These are phyloP conservation scores for Xylariaceae sp. DNA, from an alignment of 2,329 filamentous ascomycete species.

Conservation along the genomic window DNA sequence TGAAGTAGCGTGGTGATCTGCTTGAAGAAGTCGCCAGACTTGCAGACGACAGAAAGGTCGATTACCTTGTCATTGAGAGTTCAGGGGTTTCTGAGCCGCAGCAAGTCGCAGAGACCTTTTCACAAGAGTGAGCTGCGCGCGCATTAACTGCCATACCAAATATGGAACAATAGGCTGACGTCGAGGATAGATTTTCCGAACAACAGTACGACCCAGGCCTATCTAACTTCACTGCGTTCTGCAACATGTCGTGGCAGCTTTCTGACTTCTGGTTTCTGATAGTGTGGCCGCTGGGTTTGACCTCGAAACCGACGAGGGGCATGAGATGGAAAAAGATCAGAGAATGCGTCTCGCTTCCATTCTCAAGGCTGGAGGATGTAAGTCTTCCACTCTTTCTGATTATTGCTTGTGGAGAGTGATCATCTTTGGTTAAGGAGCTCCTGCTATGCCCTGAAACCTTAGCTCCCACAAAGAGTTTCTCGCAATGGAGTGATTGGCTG, in stretches of 20 bases:
- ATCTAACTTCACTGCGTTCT: too few species aligned
- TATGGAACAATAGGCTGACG: too few species aligned
- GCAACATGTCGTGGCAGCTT: too few species aligned
- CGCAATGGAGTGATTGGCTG: too few species aligned
- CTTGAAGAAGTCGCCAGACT: constrained; percentile 65
- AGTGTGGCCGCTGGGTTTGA: constrained; percentile 25
- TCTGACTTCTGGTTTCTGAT: too few species aligned
- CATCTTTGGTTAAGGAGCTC: too few species aligned
- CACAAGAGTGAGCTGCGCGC: constrained; percentile 52
- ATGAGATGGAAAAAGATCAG: constrained; percentile 22
- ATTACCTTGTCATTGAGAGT: constrained; percentile 40
- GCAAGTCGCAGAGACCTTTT: constrained; percentile 21
- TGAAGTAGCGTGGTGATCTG: constrained; percentile 64
- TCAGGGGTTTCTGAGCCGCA: constrained; percentile 18
- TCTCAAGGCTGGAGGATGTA: constrained; percentile 54
- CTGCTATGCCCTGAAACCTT: too few species aligned
- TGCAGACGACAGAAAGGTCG: constrained; percentile 58
- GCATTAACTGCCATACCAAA: constrained; percentile 47
- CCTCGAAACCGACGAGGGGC: constrained; percentile 26
- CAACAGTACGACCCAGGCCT: too few species aligned
- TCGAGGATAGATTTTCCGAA: too few species aligned
- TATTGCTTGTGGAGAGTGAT: too few species aligned
- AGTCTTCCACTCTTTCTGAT: too few species aligned
- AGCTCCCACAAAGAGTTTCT: too few species aligned
- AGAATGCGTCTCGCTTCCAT: constrained; percentile 23